phyloP scores from a whole-genome alignment of 108 stramenopile genomes.

The Conticribra weissflogii region DNA sequence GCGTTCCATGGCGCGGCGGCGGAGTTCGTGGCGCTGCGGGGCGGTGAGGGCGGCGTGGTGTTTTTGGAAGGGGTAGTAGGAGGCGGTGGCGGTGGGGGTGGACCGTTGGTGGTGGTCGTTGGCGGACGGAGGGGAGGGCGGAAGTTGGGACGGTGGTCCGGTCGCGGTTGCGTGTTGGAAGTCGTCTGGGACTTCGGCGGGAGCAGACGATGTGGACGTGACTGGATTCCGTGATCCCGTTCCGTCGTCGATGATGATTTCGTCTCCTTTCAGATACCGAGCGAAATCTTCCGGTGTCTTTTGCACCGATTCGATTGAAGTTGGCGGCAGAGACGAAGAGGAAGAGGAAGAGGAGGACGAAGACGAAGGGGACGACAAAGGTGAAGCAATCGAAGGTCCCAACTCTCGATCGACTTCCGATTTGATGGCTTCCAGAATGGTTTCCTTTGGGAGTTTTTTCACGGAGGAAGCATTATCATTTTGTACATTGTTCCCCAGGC shows the following conservation, averaged over 20 bases:
- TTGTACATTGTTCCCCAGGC: too few species aligned
- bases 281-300: conserved; percentile 45
- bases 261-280: conserved; percentile 30
- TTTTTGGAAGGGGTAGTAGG: conserved; percentile 12
- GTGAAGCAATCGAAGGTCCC: conserved; percentile 20
- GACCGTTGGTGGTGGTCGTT: background rate
- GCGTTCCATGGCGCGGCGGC: conserved; percentile 34
- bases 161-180: background rate
- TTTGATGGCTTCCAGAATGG: conserved; percentile 29
- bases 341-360: background rate
- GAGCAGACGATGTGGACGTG: background rate
- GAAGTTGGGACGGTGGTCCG: background rate
- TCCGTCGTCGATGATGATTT: conserved; percentile 1
- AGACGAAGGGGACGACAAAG: background rate
- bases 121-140: background rate
- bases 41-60: conserved; percentile 22
- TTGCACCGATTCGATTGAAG: background rate
- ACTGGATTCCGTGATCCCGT: background rate
- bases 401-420: conserved; percentile 33
- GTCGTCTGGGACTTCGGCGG: background rate
- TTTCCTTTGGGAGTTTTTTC: too few species aligned
- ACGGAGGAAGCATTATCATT: too few species aligned
- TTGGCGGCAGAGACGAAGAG: too few species aligned
- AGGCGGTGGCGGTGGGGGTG: conserved; percentile 2
- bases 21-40: conserved; percentile 27